These are phyloP conservation scores for Lodderomyces margitis DNA, from an alignment of 1,139 yeast genomes.

Conservation along the genomic window DNA sequence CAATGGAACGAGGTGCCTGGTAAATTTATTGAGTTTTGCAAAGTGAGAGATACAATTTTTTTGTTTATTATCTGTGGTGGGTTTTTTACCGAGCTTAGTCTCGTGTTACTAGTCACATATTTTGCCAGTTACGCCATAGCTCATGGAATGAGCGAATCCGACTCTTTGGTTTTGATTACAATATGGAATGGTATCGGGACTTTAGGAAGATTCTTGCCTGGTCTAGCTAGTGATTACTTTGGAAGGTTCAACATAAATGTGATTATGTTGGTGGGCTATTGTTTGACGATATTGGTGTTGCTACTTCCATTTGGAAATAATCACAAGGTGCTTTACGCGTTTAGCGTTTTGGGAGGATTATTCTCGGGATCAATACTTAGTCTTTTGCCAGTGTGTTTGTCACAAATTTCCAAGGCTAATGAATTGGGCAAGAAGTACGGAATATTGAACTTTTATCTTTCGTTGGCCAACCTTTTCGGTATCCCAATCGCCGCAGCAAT, in stretches of 20 bases:
- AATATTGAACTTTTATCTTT: slow-evolving; percentile 36
- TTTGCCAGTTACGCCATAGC: slow-evolving; percentile 44
- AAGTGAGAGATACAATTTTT: slow-evolving; percentile 19
- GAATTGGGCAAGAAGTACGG: slow-evolving; percentile 45
- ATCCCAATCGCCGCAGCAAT: slow-evolving; percentile 47
- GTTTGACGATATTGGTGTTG: slow-evolving; percentile 31
- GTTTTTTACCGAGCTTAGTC: slow-evolving; percentile 55
- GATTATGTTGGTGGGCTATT: slow-evolving; percentile 31
- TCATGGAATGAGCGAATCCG: slow-evolving; percentile 36
- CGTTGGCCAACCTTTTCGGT: slow-evolving; percentile 41
- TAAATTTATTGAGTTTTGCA: slow-evolving; percentile 1
- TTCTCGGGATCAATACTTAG: slow-evolving; percentile 30
- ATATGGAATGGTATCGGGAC: slow-evolving; percentile 42
- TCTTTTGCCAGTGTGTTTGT: slow-evolving; percentile 41
- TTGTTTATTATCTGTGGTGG: slow-evolving; percentile 32
- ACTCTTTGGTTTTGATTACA: slow-evolving; percentile 36
- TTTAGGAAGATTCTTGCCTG: slow-evolving; percentile 39
- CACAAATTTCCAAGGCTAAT: slow-evolving; percentile 37
- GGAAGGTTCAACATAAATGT: slow-evolving; percentile 43
- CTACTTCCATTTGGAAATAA: slow-evolving; percentile 42
- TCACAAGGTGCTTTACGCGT: slow-evolving; percentile 31
- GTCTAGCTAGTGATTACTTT: slow-evolving; percentile 33
- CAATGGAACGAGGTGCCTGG: neutral
- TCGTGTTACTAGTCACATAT: slow-evolving; percentile 48
- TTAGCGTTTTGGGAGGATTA: slow-evolving; percentile 37